Conservation (phyloP, 768 basidiomycete species). For the Trametes meyenii region DNA sequence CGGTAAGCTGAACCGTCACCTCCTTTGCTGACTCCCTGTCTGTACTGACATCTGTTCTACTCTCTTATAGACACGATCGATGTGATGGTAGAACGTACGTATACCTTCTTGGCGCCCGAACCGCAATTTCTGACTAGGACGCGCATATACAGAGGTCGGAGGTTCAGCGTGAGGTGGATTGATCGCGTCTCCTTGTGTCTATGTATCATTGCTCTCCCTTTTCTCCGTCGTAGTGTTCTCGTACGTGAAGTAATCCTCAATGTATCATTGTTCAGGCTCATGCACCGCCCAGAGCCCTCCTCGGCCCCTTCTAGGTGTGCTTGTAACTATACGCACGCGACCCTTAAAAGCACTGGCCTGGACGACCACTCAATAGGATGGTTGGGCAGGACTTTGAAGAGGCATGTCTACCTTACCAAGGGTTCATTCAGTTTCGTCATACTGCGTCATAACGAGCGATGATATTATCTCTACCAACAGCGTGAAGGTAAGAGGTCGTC, state of each 20-base stretch:
- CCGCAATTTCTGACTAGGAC: constrained; percentile 4
- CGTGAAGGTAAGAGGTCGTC: no score
- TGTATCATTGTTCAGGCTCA: constrained; percentile 22
- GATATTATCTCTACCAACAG: no score
- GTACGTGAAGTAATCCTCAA: constrained; percentile 25
- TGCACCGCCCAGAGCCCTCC: background rate
- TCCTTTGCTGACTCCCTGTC: background rate
- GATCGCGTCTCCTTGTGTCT: background rate
- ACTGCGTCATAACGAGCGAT: no score
- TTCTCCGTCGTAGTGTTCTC: constrained; percentile 19
- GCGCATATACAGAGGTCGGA: constrained; percentile 33
- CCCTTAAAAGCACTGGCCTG: no score
- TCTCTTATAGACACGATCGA: constrained; percentile 84
- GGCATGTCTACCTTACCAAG: no score
- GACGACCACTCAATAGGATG: no score
- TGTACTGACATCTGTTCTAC: background rate
- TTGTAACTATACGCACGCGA: background rate
- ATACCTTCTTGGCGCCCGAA: constrained; percentile 10
- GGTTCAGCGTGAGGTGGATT: constrained; percentile 27
- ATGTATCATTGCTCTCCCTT: constrained; percentile 18
- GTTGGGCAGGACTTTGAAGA: no score
- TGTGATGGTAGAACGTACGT: constrained; percentile 94
- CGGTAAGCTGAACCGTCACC: constrained; percentile 48
- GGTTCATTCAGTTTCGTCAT: no score
- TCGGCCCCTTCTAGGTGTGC: background rate